Conservation (phyloP, 1,139 yeast species). For the Lodderomyces jiufengensis region DNA sequence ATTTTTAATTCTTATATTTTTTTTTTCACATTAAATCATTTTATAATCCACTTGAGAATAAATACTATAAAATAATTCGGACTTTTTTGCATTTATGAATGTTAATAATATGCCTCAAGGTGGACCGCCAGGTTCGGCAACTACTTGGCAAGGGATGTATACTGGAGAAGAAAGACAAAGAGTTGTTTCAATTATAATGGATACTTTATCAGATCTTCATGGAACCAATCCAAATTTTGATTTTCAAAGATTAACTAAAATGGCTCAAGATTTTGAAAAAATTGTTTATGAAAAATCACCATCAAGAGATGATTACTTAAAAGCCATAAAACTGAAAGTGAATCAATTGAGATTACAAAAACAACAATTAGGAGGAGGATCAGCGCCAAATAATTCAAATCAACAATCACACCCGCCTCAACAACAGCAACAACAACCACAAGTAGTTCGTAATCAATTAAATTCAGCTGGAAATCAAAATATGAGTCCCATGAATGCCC, state of each 20-base stretch:
- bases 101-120: constrained; percentile 8
- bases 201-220: constrained; percentile 40
- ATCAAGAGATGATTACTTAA: constrained; percentile 39
- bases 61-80: too few relatives aligned
- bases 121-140: constrained; percentile 7
- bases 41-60: too few relatives aligned
- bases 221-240: constrained; percentile 31
- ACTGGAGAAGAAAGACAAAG: constrained; percentile 41
- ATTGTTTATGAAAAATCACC: constrained; percentile 38
- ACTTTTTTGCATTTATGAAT: too few relatives aligned
- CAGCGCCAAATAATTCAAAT: not conserved
- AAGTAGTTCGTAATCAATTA: constrained; percentile 5
- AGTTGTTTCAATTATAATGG: constrained; percentile 38
- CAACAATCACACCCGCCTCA: constrained; percentile 9
- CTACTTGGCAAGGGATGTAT: constrained; percentile 40
- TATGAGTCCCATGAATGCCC: constrained; percentile 12
- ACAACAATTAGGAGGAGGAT: constrained; percentile 8
- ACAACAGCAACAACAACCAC: constrained; percentile 11
- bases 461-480: not conserved
- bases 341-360: constrained; percentile 28
- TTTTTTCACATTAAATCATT: too few relatives aligned
- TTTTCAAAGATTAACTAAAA: constrained; percentile 35
- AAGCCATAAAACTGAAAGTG: constrained; percentile 38
- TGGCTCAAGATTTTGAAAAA: constrained; percentile 47
- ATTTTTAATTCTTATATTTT: too few relatives aligned